A percentile compares a stretch with the other conserved stretches of the same genome.
These are phyloP conservation scores for Papilionanthe hybrid DNA, from an alignment of 116 monocot genomes.

Conservation along the genomic window DNA sequence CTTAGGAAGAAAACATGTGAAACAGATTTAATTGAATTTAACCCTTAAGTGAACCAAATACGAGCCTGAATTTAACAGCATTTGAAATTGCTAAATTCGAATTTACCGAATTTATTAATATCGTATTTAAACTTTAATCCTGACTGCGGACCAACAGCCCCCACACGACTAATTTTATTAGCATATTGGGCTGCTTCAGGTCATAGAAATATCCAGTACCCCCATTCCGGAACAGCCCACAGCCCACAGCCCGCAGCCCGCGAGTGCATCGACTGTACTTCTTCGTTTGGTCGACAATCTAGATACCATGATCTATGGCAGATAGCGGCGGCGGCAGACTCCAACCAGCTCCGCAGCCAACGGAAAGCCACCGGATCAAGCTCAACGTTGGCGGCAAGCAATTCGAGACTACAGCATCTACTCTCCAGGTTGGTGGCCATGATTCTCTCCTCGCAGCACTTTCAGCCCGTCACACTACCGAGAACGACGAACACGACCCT, in stretches of 20 bases:
- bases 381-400: constrained; percentile 79
- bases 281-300: background rate
- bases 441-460: constrained; percentile 48
- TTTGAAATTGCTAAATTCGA: too few species aligned
- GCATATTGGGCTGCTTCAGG: too few species aligned
- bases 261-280: background rate
- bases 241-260: background rate
- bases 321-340: background rate
- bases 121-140: too few species aligned
- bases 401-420: constrained; percentile 65
- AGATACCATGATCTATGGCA: background rate
- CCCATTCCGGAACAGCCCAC: too few species aligned
- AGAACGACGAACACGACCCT: constrained; percentile 8
- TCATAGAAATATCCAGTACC: too few species aligned
- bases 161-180: too few species aligned
- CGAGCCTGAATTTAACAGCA: too few species aligned
- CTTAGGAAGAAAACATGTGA: too few species aligned
- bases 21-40: too few species aligned
- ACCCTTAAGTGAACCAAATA: too few species aligned
- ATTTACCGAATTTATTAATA: too few species aligned
- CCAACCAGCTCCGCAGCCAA: background rate
- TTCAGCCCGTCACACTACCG: constrained; percentile 11
- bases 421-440: constrained; percentile 42
- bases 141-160: too few species aligned
- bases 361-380: constrained; percentile 19